A percentile compares a stretch with the other conserved stretches of the same genome.
These are phyloP conservation scores for Chamaecrista fasciculata DNA, from an alignment of 306 rosid genomes.

Conservation along the genomic window DNA sequence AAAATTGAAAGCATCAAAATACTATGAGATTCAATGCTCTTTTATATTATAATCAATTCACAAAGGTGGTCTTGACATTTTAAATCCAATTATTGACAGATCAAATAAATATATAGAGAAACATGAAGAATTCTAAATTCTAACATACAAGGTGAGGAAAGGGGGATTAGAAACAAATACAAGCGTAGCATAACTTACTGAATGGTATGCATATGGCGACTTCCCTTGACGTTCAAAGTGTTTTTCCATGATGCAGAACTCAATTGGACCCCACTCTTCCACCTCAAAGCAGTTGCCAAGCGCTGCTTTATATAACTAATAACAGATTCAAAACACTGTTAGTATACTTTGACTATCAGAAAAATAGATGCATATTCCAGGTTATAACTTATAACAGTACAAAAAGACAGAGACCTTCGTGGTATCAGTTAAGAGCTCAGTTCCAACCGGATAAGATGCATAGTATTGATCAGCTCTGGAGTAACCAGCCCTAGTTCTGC, in stretches of 20 bases:
- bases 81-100: neutral
- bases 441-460: constrained; percentile 94
- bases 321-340: constrained; percentile 19
- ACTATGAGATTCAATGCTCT: neutral
- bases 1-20: neutral
- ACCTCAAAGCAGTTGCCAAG: constrained; percentile 81
- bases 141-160: neutral
- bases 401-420: constrained; percentile 50
- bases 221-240: constrained; percentile 93
- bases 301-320: constrained; percentile 86
- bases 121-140: neutral
- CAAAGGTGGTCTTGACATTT: neutral
- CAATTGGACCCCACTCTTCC: constrained; percentile 95
- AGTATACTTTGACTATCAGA: constrained; percentile 20
- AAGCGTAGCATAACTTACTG: constrained; percentile 52
- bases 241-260: constrained; percentile 83
- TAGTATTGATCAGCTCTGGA: constrained; percentile 94
- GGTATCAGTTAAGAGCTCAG: constrained; percentile 84
- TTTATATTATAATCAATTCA: neutral
- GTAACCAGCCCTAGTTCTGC: constrained; percentile 93
- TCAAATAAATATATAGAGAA: neutral
- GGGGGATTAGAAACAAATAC: neutral
- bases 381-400: neutral
- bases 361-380: neutral
- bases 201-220: constrained; percentile 83